These are phyloP conservation scores for Lentithecium fluviatile DNA, from an alignment of 495 filamentous ascomycete species.

Conservation along the genomic window DNA sequence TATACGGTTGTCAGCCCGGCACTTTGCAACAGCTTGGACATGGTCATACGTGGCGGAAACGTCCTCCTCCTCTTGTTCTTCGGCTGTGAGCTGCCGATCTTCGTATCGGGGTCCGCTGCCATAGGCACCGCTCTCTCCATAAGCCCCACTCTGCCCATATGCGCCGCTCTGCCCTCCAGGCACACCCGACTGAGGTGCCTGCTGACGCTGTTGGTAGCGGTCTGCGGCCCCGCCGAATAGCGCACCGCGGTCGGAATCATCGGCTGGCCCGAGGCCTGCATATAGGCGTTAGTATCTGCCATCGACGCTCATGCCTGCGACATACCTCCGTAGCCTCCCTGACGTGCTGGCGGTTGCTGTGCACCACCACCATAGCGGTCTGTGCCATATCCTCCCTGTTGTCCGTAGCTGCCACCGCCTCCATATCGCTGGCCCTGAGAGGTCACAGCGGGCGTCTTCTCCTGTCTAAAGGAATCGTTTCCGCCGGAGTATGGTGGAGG, in stretches of 20 bases:
- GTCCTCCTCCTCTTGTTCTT: conserved; percentile 58
- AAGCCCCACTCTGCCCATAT: conserved; percentile 16
- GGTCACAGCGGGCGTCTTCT: conserved; percentile 44
- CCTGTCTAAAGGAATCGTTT: conserved; percentile 28
- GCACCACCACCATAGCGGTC: conserved; percentile 37
- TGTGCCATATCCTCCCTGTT: conserved; percentile 36
- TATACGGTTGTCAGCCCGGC: too few relatives aligned
- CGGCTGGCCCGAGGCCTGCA: conserved; percentile 35
- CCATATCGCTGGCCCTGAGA: conserved; percentile 27
- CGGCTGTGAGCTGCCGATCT: conserved; percentile 71
- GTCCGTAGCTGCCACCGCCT: conserved; percentile 19
- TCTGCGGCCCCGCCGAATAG: conserved; percentile 22
- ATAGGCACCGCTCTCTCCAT: conserved; percentile 44
- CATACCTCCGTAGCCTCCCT: conserved; percentile 34
- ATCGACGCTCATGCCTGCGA: not conserved
- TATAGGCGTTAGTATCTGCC: not conserved
- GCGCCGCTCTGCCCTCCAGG: conserved; percentile 4
- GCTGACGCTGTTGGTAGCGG: conserved; percentile 17
- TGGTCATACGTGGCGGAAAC: conserved; percentile 51
- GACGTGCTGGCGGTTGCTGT: not conserved
- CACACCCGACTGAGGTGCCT: not conserved
- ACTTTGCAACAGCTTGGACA: too few relatives aligned
- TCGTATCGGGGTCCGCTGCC: conserved; percentile 57
- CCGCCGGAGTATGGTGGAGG: conserved; percentile 31
- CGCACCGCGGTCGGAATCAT: conserved; percentile 34